Evolutionary conservation across 1,284 basidiomycete species (phyloP).

Genomic region (Ganoderma meredithae): DNA sequence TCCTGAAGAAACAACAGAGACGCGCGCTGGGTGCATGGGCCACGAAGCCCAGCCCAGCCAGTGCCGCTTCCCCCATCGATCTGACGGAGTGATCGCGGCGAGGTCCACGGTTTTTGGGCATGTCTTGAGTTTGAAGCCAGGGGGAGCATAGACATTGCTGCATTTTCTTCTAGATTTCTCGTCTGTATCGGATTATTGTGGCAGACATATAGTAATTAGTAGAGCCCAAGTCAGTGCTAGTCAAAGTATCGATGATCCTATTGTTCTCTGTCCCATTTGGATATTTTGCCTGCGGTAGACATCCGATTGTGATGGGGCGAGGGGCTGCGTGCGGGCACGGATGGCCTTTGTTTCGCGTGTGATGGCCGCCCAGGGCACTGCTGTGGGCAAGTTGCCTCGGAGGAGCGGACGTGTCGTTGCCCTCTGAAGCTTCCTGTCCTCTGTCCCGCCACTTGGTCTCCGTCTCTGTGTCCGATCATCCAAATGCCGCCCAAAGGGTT

Average conservation of each 20-base stretch:
- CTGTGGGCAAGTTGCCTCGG: not conserved
- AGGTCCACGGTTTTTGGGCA: constrained; percentile 4
- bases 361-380: not conserved
- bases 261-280: constrained; percentile 3
- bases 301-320: not conserved
- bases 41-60: constrained; percentile 4
- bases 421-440: not conserved
- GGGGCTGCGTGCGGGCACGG: not conserved
- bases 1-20: constrained; percentile 54
- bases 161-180: not conserved
- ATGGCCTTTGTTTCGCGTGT: not conserved
- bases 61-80: constrained; percentile 16
- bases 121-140: not conserved
- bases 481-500: constrained; percentile 14
- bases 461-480: constrained; percentile 13
- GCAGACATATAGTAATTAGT: not conserved
- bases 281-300: not conserved
- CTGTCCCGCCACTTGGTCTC: not conserved
- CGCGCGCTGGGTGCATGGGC: constrained; percentile 18
- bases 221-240: not conserved
- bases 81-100: constrained; percentile 16
- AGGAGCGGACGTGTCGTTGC: not conserved
- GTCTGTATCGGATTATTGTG: not conserved
- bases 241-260: not conserved
- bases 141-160: not conserved